Evolutionary conservation across 331 rosid species (phyloP).

Genomic region (Malus hybrid): DNA sequence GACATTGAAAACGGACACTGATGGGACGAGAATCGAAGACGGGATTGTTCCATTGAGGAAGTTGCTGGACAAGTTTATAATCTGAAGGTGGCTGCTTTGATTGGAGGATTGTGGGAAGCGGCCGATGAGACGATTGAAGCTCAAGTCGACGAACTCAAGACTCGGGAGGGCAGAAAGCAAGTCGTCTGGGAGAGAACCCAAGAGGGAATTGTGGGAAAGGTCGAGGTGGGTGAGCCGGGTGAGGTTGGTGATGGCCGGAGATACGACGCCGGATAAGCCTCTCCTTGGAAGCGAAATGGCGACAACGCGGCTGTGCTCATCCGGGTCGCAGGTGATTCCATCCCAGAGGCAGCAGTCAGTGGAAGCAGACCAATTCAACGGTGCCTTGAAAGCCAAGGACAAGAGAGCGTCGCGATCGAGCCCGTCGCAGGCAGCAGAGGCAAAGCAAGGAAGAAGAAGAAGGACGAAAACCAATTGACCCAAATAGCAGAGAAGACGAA

Average conservation of each 20-base stretch:
- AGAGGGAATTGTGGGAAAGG: conserved; percentile 55
- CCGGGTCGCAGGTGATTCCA: conserved; percentile 44
- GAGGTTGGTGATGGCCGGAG: conserved; percentile 36
- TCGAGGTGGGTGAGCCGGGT: conserved; percentile 46
- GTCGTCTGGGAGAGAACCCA: conserved; percentile 40
- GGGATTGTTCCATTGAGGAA: conserved; percentile 48
- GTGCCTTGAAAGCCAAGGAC: conserved; percentile 20
- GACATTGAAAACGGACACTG: conserved; percentile 53
- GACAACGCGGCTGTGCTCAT: conserved; percentile 36
- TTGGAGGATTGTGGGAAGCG: conserved; percentile 22
- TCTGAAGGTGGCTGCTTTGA: conserved; percentile 18
- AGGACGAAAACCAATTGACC: conserved; percentile 11
- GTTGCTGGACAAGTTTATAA: conserved; percentile 70
- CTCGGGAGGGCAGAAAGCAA: conserved; percentile 40
- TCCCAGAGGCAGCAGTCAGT: conserved; percentile 77
- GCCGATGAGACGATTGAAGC: conserved; percentile 58
- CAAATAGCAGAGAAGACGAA: neutral
- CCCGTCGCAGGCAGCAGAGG: conserved; percentile 33
- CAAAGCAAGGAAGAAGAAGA: conserved; percentile 26
- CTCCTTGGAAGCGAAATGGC: conserved; percentile 39
- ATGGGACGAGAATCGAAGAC: conserved; percentile 32
- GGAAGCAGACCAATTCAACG: conserved; percentile 49
- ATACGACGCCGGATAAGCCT: conserved; percentile 45
- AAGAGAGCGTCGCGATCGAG: conserved; percentile 51
- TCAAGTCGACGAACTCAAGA: conserved; percentile 55